Percentiles rank a stretch among this genome's conserved stretches.
These are phyloP conservation scores for Thelephora ganbajun DNA, from an alignment of 768 basidiomycete species.

Conservation along the genomic window DNA sequence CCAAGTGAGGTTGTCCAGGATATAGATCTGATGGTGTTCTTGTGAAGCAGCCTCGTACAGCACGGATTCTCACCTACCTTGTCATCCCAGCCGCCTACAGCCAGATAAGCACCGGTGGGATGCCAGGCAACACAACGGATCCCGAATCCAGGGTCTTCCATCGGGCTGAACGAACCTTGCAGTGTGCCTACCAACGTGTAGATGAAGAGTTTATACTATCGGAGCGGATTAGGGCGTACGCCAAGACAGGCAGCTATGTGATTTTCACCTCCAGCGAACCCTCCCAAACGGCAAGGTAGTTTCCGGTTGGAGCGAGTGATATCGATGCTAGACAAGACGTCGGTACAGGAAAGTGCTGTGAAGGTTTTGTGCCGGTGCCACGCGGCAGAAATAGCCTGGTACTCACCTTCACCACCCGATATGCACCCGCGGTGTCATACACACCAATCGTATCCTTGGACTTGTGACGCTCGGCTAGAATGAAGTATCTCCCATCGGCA, in stretches of 20 bases:
- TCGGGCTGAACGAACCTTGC: constrained; percentile 54
- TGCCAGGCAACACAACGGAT: constrained; percentile 75
- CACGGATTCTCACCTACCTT: constrained; percentile 31
- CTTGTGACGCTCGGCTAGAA: constrained; percentile 79
- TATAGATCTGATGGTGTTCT: constrained; percentile 38
- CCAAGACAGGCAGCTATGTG: neutral
- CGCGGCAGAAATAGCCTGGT: neutral
- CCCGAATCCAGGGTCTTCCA: constrained; percentile 72
- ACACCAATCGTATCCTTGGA: constrained; percentile 81
- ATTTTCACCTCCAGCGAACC: constrained; percentile 57
- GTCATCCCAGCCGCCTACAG: constrained; percentile 81
- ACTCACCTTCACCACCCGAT: constrained; percentile 59
- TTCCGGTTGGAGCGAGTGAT: constrained; percentile 64
- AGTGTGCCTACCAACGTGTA: constrained; percentile 51
- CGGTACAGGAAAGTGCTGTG: constrained; percentile 71
- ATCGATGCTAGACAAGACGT: constrained; percentile 61
- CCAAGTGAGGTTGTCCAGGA: constrained; percentile 71
- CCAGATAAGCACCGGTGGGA: constrained; percentile 71
- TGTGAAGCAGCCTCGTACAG: neutral
- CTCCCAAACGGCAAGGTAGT: constrained; percentile 72
- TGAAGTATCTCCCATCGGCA: constrained; percentile 69
- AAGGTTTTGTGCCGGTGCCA: neutral
- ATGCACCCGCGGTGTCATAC: constrained; percentile 62
- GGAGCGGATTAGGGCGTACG: neutral
- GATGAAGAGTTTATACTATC: constrained; percentile 65